These are phyloP conservation scores for Populus ilicifolia DNA, from an alignment of 345 rosid genomes.

Conservation along the genomic window DNA sequence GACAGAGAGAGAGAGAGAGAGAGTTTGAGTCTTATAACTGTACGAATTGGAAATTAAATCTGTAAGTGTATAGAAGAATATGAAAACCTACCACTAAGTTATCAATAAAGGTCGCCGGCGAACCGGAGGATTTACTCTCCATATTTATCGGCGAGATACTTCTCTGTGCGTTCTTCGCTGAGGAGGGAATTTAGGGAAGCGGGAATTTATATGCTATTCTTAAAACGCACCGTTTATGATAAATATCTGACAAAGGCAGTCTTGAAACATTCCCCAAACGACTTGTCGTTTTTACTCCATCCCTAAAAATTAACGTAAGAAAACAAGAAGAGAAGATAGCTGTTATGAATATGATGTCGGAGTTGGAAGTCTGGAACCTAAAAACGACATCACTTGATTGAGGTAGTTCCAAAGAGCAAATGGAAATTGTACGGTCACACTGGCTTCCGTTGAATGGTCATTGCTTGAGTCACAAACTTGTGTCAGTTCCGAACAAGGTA, in stretches of 20 bases:
- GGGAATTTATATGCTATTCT: too few relatives aligned
- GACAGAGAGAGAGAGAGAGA: neutral
- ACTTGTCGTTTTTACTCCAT: too few relatives aligned
- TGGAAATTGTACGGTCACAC: constrained; percentile 15
- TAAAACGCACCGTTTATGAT: too few relatives aligned
- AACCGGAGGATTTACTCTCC: constrained; percentile 35
- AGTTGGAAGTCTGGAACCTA: too few relatives aligned
- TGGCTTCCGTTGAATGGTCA: constrained; percentile 7
- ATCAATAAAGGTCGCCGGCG: constrained; percentile 43
- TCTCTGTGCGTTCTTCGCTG: neutral
- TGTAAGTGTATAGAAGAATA: neutral
- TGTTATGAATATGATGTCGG: too few relatives aligned
- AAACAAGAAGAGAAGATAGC: too few relatives aligned
- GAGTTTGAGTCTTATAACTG: neutral
- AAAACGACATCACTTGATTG: too few relatives aligned
- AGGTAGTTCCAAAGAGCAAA: neutral
- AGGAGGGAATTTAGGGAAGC: neutral
- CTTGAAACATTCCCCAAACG: too few relatives aligned
- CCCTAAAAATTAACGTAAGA: too few relatives aligned
- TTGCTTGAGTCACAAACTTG: neutral
- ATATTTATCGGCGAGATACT: neutral
- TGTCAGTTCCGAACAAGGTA: constrained; percentile 4
- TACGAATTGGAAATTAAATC: neutral
- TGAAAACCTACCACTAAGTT: constrained; percentile 45
- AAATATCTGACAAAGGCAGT: too few relatives aligned